Conservation (phyloP, 371 early-diverging fungal genomes). For the Coemansia sp. region DNA sequence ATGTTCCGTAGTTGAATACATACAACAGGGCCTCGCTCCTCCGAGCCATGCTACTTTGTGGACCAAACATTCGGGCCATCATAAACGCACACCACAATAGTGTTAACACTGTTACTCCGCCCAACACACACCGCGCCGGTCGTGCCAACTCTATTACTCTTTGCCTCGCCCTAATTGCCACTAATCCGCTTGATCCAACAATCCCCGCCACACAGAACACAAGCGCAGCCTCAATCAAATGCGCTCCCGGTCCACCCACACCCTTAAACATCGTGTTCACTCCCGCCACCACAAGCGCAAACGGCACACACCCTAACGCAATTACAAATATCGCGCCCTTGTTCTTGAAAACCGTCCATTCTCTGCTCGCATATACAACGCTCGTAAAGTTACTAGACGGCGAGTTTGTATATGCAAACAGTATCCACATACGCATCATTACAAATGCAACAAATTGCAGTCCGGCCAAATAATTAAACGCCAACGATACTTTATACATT, state of each 20-base stretch:
- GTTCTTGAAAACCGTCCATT: no score
- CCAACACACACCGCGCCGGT: background rate
- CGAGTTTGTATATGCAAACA: no score
- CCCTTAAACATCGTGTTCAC: background rate
- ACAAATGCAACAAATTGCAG: background rate
- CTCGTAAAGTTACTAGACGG: no score
- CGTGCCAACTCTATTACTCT: background rate
- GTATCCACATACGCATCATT: background rate
- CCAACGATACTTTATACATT: conserved; percentile 2
- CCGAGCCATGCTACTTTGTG: conserved; percentile 10
- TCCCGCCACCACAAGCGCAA: background rate
- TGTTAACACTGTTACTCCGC: background rate
- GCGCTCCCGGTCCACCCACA: background rate
- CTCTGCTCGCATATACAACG: no score
- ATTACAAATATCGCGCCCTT: background rate
- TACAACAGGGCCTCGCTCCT: conserved; percentile 29
- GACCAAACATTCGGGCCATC: conserved; percentile 11
- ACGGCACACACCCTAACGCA: background rate
- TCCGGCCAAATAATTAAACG: conserved; percentile 19
- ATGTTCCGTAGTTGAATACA: conserved; percentile 12
- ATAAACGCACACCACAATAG: conserved; percentile 20
- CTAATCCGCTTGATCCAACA: background rate
- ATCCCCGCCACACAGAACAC: background rate
- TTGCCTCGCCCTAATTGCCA: background rate
- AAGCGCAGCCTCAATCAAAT: background rate